These are phyloP conservation scores for Endocarpon pusillum DNA, from an alignment of 495 filamentous ascomycete species.

Conservation along the genomic window DNA sequence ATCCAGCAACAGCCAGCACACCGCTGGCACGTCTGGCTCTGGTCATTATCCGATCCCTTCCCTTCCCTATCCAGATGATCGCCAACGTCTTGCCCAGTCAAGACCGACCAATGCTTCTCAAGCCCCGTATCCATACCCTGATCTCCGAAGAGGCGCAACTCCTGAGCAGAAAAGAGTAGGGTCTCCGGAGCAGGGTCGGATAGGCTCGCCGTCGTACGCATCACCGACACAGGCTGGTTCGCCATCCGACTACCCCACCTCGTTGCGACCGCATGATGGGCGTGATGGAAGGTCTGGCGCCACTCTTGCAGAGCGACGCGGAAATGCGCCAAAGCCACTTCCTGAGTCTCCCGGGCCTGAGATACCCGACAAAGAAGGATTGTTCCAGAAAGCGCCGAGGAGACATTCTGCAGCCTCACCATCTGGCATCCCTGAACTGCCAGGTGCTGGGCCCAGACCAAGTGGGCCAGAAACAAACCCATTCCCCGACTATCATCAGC, in stretches of 20 bases:
- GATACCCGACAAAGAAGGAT: slow-evolving; percentile 48
- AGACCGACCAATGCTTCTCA: slow-evolving; percentile 15
- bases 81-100: slow-evolving; percentile 29
- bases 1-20: slow-evolving; percentile 22
- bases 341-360: slow-evolving; percentile 61
- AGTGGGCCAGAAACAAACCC: slow-evolving; percentile 18
- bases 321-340: slow-evolving; percentile 57
- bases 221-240: too few relatives aligned
- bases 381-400: slow-evolving; percentile 42
- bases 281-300: slow-evolving; percentile 26
- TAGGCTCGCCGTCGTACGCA: slow-evolving; percentile 17
- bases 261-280: slow-evolving; percentile 30
- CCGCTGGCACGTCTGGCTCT: too few relatives aligned
- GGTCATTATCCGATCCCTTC: slow-evolving; percentile 30
- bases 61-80: slow-evolving; percentile 66
- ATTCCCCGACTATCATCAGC: slow-evolving; percentile 42
- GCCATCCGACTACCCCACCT: slow-evolving; percentile 18
- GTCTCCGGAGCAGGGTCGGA: slow-evolving; percentile 11
- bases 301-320: slow-evolving; percentile 51
- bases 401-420: slow-evolving; percentile 19
- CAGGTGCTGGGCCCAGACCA: slow-evolving; percentile 2
- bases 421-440: slow-evolving; percentile 3
- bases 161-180: slow-evolving; percentile 20
- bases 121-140: slow-evolving; percentile 25
- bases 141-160: slow-evolving; percentile 21